Percentiles rank a stretch among this genome's conserved stretches.
Evolutionary conservation across 148 eudicot genomes (phyloP).

Genomic region (Vaccinium myrtillus): DNA sequence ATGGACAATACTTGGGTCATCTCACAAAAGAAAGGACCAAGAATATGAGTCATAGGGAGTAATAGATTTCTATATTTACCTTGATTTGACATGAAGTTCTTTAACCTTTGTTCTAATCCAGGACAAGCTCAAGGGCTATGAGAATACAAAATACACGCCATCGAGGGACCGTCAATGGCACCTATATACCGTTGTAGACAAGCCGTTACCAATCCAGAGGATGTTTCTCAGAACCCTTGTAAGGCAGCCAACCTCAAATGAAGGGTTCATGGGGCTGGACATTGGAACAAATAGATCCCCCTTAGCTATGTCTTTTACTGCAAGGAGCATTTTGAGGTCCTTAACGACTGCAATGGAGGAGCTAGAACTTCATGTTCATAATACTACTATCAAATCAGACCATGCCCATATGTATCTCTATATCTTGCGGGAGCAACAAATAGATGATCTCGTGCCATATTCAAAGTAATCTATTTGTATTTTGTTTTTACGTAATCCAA

Average conservation of each 20-base stretch:
- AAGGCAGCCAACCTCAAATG: constrained; percentile 82
- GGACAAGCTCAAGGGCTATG: constrained; percentile 92
- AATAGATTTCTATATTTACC: not conserved
- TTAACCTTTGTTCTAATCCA: constrained; percentile 28
- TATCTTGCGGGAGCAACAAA: constrained; percentile 78
- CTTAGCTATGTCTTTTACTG: constrained; percentile 63
- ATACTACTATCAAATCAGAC: constrained; percentile 74
- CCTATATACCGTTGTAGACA: constrained; percentile 81
- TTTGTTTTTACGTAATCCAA: not conserved
- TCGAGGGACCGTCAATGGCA: constrained; percentile 99
- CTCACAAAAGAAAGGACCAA: not conserved
- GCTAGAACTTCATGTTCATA: constrained; percentile 90
- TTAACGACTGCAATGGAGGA: constrained; percentile 92
- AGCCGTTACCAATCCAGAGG: constrained; percentile 68
- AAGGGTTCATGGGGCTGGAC: constrained; percentile 65
- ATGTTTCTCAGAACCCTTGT: constrained; percentile 93
- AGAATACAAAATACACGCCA: constrained; percentile 75
- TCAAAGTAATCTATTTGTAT: constrained; percentile 42
- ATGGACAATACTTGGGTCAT: not conserved
- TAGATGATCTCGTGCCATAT: constrained; percentile 86
- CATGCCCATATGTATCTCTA: constrained; percentile 97
- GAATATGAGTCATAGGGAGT: not conserved
- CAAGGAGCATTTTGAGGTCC: constrained; percentile 92
- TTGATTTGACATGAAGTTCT: constrained; percentile 16
- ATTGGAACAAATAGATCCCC: constrained; percentile 37